These are phyloP conservation scores for Gloeostereum incarnatum DNA, from an alignment of 768 basidiomycete genomes.

Conservation along the genomic window DNA sequence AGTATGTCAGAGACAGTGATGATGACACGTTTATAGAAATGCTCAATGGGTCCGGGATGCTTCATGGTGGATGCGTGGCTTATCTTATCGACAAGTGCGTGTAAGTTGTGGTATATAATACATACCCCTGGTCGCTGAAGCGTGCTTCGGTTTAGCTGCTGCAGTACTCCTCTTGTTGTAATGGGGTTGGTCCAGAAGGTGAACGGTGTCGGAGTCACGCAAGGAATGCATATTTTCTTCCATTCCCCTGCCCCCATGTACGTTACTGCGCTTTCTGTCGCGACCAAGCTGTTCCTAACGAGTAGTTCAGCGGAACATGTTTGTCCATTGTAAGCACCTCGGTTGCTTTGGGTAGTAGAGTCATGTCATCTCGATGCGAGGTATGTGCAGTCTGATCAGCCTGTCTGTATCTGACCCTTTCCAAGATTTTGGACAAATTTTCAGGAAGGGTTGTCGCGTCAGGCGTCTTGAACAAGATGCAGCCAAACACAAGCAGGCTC, in stretches of 20 bases:
- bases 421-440: slow-evolving; percentile 49
- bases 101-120: neutral
- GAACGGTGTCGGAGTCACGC: slow-evolving; percentile 71
- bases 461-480: slow-evolving; percentile 67
- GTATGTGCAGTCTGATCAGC: slow-evolving; percentile 22
- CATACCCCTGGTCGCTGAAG: neutral
- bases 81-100: slow-evolving; percentile 67
- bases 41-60: slow-evolving; percentile 69
- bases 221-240: slow-evolving; percentile 60
- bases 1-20: neutral
- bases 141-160: slow-evolving; percentile 32
- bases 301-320: slow-evolving; percentile 37
- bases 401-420: neutral
- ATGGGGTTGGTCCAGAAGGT: slow-evolving; percentile 49
- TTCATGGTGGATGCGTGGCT: slow-evolving; percentile 68
- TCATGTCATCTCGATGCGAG: slow-evolving; percentile 69
- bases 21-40: slow-evolving; percentile 32
- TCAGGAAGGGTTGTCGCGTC: slow-evolving; percentile 55
- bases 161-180: slow-evolving; percentile 58
- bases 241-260: slow-evolving; percentile 60
- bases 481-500: slow-evolving; percentile 43
- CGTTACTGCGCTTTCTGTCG: slow-evolving; percentile 14
- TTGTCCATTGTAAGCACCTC: slow-evolving; percentile 56
- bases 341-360: slow-evolving; percentile 54
- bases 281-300: slow-evolving; percentile 1